Evolutionary conservation across 2,329 filamentous ascomycete genomes (phyloP).

Genomic region (Stagonosporopsis rhizophila): DNA sequence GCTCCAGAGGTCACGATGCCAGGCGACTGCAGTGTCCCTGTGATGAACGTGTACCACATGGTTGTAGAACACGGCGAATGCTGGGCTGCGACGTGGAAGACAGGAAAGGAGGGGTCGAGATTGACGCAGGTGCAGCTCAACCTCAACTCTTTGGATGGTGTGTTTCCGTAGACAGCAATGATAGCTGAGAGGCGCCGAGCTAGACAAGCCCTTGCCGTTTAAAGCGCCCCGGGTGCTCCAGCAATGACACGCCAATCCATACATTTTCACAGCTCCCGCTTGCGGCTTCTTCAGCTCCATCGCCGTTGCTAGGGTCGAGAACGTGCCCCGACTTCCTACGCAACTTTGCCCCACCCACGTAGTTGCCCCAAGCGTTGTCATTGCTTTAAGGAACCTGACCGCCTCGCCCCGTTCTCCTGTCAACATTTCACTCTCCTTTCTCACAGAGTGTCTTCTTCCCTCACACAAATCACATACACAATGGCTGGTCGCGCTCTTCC

Average conservation of each 20-base stretch:
- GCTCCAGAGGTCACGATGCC: neutral
- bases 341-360: slow-evolving; percentile 32
- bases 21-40: neutral
- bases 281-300: slow-evolving; percentile 17
- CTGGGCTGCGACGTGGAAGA: slow-evolving; percentile 17
- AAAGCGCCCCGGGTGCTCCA: slow-evolving; percentile 20
- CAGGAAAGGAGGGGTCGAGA: slow-evolving; percentile 18
- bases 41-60: slow-evolving; percentile 1
- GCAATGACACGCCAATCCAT: slow-evolving; percentile 12
- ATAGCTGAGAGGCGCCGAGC: slow-evolving; percentile 23
- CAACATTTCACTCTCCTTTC: slow-evolving; percentile 22
- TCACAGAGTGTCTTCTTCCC: slow-evolving; percentile 18
- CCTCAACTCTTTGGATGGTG: slow-evolving; percentile 5
- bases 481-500: slow-evolving; percentile 82
- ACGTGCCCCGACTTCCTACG: slow-evolving; percentile 26
- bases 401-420: slow-evolving; percentile 25
- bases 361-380: slow-evolving; percentile 17
- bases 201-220: slow-evolving; percentile 20
- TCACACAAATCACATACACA: slow-evolving; percentile 34
- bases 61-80: slow-evolving; percentile 8
- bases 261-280: slow-evolving; percentile 17
- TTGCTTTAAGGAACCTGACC: slow-evolving; percentile 32
- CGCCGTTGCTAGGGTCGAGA: slow-evolving; percentile 26
- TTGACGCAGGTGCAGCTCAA: slow-evolving; percentile 25
- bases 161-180: slow-evolving; percentile 12